Percentiles rank a stretch among this genome's conserved stretches.
Evolutionary conservation across 371 early-diverging fungal species (phyloP).

Genomic region (Batrachochytrium dendrobatidis): DNA sequence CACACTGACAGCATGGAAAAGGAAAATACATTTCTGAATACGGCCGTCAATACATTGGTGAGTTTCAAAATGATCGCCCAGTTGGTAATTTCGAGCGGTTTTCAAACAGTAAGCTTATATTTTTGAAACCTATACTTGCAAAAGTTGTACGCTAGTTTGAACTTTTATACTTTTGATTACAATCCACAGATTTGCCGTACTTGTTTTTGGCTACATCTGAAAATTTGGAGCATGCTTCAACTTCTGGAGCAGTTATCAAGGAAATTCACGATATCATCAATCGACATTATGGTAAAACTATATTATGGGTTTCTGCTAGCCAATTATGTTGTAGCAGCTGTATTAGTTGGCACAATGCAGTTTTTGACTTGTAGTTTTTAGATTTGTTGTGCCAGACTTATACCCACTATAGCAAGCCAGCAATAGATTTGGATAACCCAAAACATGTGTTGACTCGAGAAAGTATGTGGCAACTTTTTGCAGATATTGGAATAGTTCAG

Average conservation of each 20-base stretch:
- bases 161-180: too few species aligned
- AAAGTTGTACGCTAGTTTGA: neutral
- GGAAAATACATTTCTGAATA: conserved; percentile 33
- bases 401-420: conserved; percentile 14
- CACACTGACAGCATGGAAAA: conserved; percentile 24
- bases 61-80: conserved; percentile 31
- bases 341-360: neutral
- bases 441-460: conserved; percentile 16
- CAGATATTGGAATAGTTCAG: conserved; percentile 18
- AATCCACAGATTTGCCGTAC: too few species aligned
- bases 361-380: neutral
- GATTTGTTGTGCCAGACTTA: conserved; percentile 26
- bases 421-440: neutral
- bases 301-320: too few species aligned
- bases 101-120: conserved; percentile 24
- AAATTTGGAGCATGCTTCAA: too few species aligned
- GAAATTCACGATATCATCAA: neutral
- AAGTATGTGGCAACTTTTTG: conserved; percentile 29
- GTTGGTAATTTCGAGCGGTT: conserved; percentile 15
- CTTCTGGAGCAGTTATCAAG: too few species aligned
- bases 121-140: neutral
- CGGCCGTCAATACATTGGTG: conserved; percentile 35
- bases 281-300: neutral
- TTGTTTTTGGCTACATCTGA: too few species aligned
- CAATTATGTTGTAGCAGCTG: too few species aligned